Base-by-base conservation (phyloP, 495 filamentous ascomycete genomes). In the Sordaria brevicollis region DNA sequence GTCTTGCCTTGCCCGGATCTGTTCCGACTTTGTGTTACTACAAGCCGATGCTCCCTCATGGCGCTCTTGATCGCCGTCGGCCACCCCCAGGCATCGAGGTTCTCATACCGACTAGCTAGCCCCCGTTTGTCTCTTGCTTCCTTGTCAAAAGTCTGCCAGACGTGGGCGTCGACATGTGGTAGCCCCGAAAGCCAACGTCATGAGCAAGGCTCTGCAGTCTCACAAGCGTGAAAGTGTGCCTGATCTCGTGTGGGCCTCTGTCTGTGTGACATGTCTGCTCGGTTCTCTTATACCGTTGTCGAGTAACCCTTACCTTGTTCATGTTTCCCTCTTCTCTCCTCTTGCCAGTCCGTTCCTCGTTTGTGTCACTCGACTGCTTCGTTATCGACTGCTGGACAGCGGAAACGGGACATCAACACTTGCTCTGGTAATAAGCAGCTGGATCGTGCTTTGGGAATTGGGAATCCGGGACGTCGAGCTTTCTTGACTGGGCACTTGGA, bases 351-450 rank as follows among this genome's bases (percentile, higher is more conserved):
- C 25, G 29, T 69, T 33, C 21, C 39, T n/a, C 65, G 35, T 65
- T 57, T 65, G 17, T 65, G 15, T 35, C 15, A 25, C 31, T 54
- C 21, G 65, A 43, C 29, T 35, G 19, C 33, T 25, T 35, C 39
- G 36, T 65, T 71, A 68, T 71, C 65, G 73, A 71, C 77, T 79
- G 76, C 76, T 73, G 77, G 75, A 69, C 78, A 76, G 76, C 74
- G 72, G 74, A 72, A 74, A 78, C 71, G 43, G 66, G 72, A 74
- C 67, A 68, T 31, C 41, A 19, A 68, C 71, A 49, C 65, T 74
- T 70, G 41, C 72, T 75, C 67, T 49, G 35, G 36, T 39, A 34
- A 41, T 54, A 33, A 43, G 39, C 66, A 66, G 29, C 72, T 69
- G 65, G 76, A 69, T 65, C 68, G 67, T 65, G 71, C 75, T 67